Evolutionary conservation across 441 rosid genomes (phyloP).

Genomic region (Codiaeum variegatum): DNA sequence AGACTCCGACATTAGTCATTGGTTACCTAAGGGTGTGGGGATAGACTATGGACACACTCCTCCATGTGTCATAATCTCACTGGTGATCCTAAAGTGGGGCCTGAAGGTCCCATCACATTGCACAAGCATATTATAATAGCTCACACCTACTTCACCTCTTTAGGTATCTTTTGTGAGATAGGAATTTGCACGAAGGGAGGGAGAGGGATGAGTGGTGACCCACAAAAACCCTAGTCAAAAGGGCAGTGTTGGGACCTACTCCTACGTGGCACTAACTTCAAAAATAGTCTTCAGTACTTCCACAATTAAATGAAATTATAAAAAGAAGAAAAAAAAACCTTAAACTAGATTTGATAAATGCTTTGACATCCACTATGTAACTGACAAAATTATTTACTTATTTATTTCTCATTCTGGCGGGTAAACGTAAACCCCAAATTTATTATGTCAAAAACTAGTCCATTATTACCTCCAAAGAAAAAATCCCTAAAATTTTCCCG

Average conservation of each 20-base stretch:
- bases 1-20: neutral
- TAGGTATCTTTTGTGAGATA: neutral
- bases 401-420: conserved; percentile 44
- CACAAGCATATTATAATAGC: conserved; percentile 7
- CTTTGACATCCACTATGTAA: conserved; percentile 55
- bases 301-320: neutral
- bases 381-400: neutral
- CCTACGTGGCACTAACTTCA: conserved; percentile 31
- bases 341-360: conserved; percentile 47
- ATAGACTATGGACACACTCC: neutral
- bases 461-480: neutral
- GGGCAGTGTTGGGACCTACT: conserved; percentile 22
- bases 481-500: conserved; percentile 33
- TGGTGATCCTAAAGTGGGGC: neutral
- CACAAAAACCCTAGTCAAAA: conserved; percentile 28
- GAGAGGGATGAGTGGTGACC: neutral
- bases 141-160: conserved; percentile 27
- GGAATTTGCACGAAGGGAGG: conserved; percentile 3
- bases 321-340: neutral
- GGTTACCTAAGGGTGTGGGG: neutral
- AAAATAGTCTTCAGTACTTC: neutral
- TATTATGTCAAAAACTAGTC: neutral
- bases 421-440: conserved; percentile 42
- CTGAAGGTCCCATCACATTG: neutral
- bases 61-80: neutral